phyloP scores from a whole-genome alignment of 31 red algal genomes.

The Odonthalia washingtoniensis region DNA sequence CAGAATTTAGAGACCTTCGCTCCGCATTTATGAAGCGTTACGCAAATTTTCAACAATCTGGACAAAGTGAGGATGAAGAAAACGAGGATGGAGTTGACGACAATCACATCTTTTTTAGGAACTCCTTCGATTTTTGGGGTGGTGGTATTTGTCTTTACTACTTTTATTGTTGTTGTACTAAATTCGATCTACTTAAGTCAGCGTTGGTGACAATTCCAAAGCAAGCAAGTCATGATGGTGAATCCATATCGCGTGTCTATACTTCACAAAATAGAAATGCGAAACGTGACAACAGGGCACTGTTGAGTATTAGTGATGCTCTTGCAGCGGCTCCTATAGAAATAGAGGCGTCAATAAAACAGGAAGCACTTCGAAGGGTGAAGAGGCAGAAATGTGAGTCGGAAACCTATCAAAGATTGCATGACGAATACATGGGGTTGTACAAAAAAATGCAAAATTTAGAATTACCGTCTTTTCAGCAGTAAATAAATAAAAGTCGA shows the following conservation, averaged over 20 bases:
- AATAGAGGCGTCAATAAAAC: too few species aligned
- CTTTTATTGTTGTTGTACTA: not conserved
- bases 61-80: not conserved
- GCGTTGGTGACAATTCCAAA: not conserved
- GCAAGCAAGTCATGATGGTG: not conserved
- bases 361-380: too few species aligned
- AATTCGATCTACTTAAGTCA: not conserved
- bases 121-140: not conserved
- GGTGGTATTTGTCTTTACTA: not conserved
- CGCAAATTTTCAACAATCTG: not conserved
- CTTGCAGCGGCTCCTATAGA: too few species aligned
- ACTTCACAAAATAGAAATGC: not conserved
- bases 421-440: too few species aligned
- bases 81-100: not conserved
- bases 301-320: not conserved
- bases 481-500: too few species aligned
- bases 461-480: too few species aligned
- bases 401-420: too few species aligned
- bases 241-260: not conserved
- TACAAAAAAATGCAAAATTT: too few species aligned
- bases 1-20: too few species aligned
- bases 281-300: not conserved
- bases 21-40: not conserved
- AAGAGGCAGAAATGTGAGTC: too few species aligned
- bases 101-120: not conserved